phyloP scores from a whole-genome alignment of 2,329 filamentous ascomycete species.

The Gnomoniopsis sp. region DNA sequence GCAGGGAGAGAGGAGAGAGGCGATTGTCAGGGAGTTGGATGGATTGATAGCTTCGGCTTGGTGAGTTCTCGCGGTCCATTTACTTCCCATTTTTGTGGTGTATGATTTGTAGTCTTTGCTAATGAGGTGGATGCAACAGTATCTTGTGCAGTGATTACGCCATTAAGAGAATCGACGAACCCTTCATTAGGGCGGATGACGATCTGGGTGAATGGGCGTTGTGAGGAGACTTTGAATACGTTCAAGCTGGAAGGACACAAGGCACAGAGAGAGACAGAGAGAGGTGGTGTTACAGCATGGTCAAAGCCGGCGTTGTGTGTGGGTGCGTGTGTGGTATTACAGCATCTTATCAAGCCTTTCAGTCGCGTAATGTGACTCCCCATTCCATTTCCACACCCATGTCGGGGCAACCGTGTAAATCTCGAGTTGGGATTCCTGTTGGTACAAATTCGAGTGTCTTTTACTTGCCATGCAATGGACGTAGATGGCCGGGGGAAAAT shows the following conservation, averaged over 20 bases:
- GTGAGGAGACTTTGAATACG: conserved; percentile 11
- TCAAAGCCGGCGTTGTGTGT: neutral
- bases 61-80: conserved; percentile 44
- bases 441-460: too few relatives aligned
- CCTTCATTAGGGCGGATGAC: conserved; percentile 75
- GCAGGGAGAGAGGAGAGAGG: conserved; percentile 69
- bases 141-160: conserved; percentile 93
- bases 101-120: neutral
- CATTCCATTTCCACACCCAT: too few relatives aligned
- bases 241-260: neutral
- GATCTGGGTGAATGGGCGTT: conserved; percentile 75
- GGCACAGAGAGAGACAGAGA: neutral
- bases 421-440: too few relatives aligned
- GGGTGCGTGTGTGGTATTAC: neutral
- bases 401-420: too few relatives aligned
- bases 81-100: conserved; percentile 2
- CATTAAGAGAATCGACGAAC: conserved; percentile 90
- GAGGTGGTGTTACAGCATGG: neutral
- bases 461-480: too few relatives aligned
- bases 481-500: too few relatives aligned
- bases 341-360: neutral
- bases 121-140: conserved; percentile 40
- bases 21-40: conserved; percentile 84
- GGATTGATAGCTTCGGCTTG: conserved; percentile 86
- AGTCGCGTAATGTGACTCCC: too few relatives aligned